Base-by-base conservation (phyloP, 202 grass and related monocot genomes). In the Zizania palustris region DNA sequence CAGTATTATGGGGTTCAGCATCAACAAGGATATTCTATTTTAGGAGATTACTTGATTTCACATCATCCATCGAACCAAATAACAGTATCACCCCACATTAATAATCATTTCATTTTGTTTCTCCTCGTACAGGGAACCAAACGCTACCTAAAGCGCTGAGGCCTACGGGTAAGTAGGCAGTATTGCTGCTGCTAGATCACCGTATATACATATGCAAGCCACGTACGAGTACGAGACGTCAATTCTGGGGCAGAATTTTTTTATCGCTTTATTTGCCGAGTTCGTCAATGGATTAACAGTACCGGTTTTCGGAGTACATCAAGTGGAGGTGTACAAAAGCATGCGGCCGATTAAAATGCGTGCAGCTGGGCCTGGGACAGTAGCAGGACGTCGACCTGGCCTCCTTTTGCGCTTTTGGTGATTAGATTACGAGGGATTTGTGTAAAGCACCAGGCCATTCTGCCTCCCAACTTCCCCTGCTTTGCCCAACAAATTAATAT, bases 401-500 rank as follows among this genome's bases (percentile, higher is more conserved):
- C 28, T 9, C 34, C 34, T 71, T 80, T 51, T 76, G 16, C 81
- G 11, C 85, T 88, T 88, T 71, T 60, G 61, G 75, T 88, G 15
- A 88, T 88, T 75, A 84, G 75, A 88, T 88, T 75, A 80, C 40
- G 76, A 69, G 81, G 84, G 80, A 36, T 60, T 80, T 66, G 76
- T 66, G 9, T n/a, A 88, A 88, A 81, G 71, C 40, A 36, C 0
- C 13, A 65, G 84, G 33, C 60, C 3, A 88, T 65, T 88, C 84
- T 60, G 75, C 70, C 6, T 46, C 46, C 34, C 48, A 69, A 6
- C 73, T 39, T 82, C 20, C 67, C 53, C 49, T 16, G 39, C 69
- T 83, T 83, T 87, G 33, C 36, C 55, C 74, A 65, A 58, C 74
- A 79, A 40, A 55, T 55, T 55, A 55, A 55, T 55, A 55, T 55